Base-by-base conservation (phyloP, 2,329 filamentous ascomycete genomes). In the Colletotrichum neosansevieriae region DNA sequence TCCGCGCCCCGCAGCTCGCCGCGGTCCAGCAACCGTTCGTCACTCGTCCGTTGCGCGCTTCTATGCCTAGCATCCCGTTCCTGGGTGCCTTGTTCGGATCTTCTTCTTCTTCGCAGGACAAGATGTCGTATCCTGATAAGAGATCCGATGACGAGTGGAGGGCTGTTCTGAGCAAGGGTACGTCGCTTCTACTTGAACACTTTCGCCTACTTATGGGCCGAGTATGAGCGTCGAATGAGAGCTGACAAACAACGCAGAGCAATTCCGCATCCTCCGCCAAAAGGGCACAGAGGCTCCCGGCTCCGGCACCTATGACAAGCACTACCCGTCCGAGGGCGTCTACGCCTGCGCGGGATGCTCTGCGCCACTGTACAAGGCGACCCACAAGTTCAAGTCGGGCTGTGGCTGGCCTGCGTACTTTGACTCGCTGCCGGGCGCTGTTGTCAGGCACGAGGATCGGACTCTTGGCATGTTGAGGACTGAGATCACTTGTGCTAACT, bases 381-480 rank as follows among this genome's bases (percentile, higher is more conserved):
- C 87, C 71, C 94, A 97, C 82, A 99, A 99, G 80, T 99, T 99
- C 87, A 93, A 93, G 80, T 97, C 93, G 17, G 94, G 94, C 47
- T 99, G 96, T 80, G 96, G 96, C 70, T 99, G 96, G 96, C 96
- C 96, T 0, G 96, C 96, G 12, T 99, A 98, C 82, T 99, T 95
- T 78, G 96, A 99, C 80, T 95, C 92, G 72, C 89, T 99, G 58
- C 95, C 96, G 0, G 94, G 94, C 2, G 95, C 95, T 1, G 94
- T 99, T 12, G 93, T 89, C 40, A 86, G 95, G 70, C 91, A 95
- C 75, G 89, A 89, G 71, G 96, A 99, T 79, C 83, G 81, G 54
- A 84, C 89, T 0, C 86, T 94, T 58, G 95, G 95, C 53, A 97
- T 97, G 93, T 78, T 85, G 76, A 86, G 96, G 72, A 98, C 90